Conservation (phyloP, 2,329 filamentous ascomycete species). For the Penicillium psychrosexuale region DNA sequence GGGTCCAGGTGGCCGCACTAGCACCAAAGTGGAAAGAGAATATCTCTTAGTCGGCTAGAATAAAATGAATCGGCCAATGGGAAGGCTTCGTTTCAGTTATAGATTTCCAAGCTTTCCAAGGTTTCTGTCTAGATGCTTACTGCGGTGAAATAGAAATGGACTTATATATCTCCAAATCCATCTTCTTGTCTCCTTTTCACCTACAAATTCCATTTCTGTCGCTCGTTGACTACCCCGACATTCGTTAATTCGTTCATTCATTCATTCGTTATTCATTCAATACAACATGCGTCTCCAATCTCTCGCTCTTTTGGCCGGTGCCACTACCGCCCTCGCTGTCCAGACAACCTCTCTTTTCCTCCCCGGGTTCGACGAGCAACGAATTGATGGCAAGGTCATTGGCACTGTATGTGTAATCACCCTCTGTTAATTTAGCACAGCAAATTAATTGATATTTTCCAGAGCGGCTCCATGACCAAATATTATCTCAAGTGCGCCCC, state of each 20-base stretch:
- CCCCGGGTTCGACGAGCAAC: slow-evolving; percentile 1
- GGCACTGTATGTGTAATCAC: neutral
- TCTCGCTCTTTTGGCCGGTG: slow-evolving; percentile 4
- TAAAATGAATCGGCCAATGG: neutral
- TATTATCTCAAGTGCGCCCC: neutral
- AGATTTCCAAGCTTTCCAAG: neutral
- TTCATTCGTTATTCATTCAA: neutral
- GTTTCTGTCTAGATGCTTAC: neutral
- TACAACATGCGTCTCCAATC: slow-evolving; percentile 8
- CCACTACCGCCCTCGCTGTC: slow-evolving; percentile 4
- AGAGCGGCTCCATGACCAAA: slow-evolving; percentile 8
- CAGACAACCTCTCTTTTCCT: slow-evolving; percentile 7
- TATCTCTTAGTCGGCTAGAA: neutral
- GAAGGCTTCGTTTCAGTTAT: too few species aligned
- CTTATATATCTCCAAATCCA: neutral
- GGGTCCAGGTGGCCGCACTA: neutral
- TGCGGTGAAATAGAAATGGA: too few species aligned
- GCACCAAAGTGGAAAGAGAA: neutral
- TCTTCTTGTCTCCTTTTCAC: neutral
- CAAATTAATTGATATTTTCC: neutral
- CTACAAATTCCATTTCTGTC: neutral
- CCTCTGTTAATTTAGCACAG: neutral
- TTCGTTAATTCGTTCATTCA: neutral
- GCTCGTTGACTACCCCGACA: neutral
- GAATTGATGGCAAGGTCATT: slow-evolving; percentile 2